Percentiles rank a stretch among this genome's conserved stretches.
These are phyloP conservation scores for Conticribra guillardii DNA, from an alignment of 108 stramenopile species.

Conservation along the genomic window DNA sequence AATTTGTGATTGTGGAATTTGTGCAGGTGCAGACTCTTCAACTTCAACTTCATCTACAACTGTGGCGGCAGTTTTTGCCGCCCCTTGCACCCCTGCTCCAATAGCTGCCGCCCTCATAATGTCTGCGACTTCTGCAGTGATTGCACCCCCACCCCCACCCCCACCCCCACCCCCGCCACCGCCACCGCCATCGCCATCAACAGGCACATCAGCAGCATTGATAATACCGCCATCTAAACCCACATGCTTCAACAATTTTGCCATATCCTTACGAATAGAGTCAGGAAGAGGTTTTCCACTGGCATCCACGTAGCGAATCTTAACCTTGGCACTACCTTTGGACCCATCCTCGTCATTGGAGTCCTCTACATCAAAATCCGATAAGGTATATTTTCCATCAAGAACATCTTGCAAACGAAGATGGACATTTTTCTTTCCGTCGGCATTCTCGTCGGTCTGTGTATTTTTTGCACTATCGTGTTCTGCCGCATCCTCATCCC, in stretches of 20 bases:
- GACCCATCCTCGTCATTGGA: background rate
- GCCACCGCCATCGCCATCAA: too few relatives aligned
- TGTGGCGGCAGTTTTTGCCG: background rate
- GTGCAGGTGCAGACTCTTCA: background rate
- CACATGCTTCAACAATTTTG: conserved; percentile 19
- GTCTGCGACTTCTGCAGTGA: conserved; percentile 10
- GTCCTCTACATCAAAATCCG: too few relatives aligned
- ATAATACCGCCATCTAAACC: conserved; percentile 19
- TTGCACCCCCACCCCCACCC: conserved; percentile 6
- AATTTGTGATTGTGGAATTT: conserved; percentile 17
- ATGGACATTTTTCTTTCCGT: too few relatives aligned
- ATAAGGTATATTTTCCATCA: too few relatives aligned
- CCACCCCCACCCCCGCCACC: background rate
- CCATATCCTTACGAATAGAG: conserved; percentile 11
- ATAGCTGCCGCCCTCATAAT: conserved; percentile 35
- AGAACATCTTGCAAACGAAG: too few relatives aligned
- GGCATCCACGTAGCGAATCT: background rate
- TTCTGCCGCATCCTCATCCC: conserved; percentile 12
- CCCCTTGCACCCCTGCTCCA: conserved; percentile 20
- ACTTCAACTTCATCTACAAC: background rate
- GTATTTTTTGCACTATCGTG: background rate
- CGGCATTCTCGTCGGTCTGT: too few relatives aligned
- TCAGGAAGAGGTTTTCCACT: conserved; percentile 2
- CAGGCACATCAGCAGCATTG: conserved; percentile 19
- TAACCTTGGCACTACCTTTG: conserved; percentile 7